A percentile compares a stretch with the other conserved stretches of the same genome.
Conservation (phyloP, 441 rosid species). For the Pelargonium australe region DNA sequence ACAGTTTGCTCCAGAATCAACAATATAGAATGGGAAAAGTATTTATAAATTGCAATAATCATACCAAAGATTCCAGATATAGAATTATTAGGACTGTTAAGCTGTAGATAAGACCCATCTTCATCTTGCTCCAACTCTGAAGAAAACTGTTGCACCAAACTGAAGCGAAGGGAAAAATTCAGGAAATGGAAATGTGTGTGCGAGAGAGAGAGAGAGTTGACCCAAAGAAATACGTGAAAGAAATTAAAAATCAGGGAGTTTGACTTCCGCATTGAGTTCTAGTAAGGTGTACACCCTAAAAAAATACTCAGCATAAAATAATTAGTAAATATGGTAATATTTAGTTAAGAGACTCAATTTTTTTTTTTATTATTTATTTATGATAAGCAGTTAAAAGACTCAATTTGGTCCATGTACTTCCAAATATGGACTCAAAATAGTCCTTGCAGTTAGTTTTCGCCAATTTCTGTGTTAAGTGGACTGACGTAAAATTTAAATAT, state of each 20-base stretch:
- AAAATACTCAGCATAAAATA: neutral
- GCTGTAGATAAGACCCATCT: slow-evolving; percentile 24
- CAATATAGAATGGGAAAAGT: slow-evolving; percentile 8
- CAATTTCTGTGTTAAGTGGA: too few relatives aligned
- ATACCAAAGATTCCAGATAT: slow-evolving; percentile 35
- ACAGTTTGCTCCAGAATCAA: slow-evolving; percentile 11
- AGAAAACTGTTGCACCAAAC: slow-evolving; percentile 33
- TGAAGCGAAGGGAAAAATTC: slow-evolving; percentile 21
- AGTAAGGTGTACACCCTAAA: neutral
- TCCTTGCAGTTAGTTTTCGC: too few relatives aligned
- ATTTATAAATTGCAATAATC: slow-evolving; percentile 17
- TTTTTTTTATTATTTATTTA: too few relatives aligned
- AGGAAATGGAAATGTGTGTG: neutral
- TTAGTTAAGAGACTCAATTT: too few relatives aligned
- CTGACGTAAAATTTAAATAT: too few relatives aligned
- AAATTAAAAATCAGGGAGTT: neutral
- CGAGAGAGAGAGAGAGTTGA: neutral
- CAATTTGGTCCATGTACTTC: too few relatives aligned
- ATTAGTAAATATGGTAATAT: neutral
- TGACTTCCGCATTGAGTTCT: neutral
- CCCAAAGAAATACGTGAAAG: slow-evolving; percentile 4
- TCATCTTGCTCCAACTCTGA: slow-evolving; percentile 33
- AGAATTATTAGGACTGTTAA: slow-evolving; percentile 31
- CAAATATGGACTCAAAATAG: too few relatives aligned
- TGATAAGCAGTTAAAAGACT: too few relatives aligned